Evolutionary conservation across 139 green algal species (phyloP), one percentile per base, ranked within the genome.

Genomic region (Asterochloris erici): DNA sequence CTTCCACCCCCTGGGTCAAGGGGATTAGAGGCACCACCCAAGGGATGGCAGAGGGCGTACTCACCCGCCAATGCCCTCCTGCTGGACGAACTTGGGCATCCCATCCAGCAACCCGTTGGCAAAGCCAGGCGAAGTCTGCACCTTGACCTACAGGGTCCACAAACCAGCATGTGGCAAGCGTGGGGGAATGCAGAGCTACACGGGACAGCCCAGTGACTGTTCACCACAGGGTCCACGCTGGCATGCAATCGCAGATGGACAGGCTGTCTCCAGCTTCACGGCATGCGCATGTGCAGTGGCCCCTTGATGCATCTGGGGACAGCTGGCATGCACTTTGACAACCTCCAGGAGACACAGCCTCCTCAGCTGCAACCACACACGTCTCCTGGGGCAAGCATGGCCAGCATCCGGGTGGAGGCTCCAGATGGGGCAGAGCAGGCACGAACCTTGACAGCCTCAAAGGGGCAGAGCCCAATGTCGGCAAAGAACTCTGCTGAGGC

Each of bases 401-500:
- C 19, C 66, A 71, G 21, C 17, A 71, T 71, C 19, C 17, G 1
- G 9, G 19, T 26, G 66, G 66, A 71, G 17, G 66, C 17, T 4
- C 66, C 17, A 24, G 66, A 26, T 21, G 76, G 23, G 17, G 15
- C 19, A 69, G 70, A 76, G 1, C n/a, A 10, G 26, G 14, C 26
- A 70, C 82, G 12, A 63, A 96, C 94, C 92, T 98, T 98, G 75
- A 98, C 93, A n/a, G 95, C 95, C 89, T 98, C 95, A 73, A 98
- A 97, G 69, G 95, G 95, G 78, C 94, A 97, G 11, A 98, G 90
- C 12, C 92, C 94, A 79, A 98, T 94, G 87, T 98, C 95, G 38
- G 95, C 95, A 85, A 98, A 96, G 90, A 98, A 97, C 89, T 98
- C 95, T 47, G 95, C 95, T 61, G 89, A 96, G 24, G 95, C 95